phyloP scores from a whole-genome alignment of 2,329 filamentous ascomycete genomes.

The Plectosphaerella plurivora region DNA sequence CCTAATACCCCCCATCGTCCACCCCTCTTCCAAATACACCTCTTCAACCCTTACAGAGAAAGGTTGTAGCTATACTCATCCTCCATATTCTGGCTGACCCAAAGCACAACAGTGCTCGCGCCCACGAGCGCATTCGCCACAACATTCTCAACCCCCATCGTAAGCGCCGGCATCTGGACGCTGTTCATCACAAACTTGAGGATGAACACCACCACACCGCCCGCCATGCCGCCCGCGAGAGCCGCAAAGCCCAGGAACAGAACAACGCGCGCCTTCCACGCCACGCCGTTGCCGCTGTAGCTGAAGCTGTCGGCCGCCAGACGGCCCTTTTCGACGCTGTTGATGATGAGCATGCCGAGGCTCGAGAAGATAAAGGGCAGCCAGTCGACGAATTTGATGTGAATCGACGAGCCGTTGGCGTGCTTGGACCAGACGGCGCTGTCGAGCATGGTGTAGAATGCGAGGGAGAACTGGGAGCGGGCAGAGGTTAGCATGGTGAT shows the following conservation, averaged over 20 bases:
- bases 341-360: slow-evolving; percentile 68
- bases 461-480: slow-evolving; percentile 55
- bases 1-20: background rate
- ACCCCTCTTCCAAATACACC: background rate
- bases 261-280: slow-evolving; percentile 65
- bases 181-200: slow-evolving; percentile 58
- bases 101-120: slow-evolving; percentile 59
- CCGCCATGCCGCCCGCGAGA: slow-evolving; percentile 64
- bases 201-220: slow-evolving; percentile 64
- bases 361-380: slow-evolving; percentile 63
- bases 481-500: background rate
- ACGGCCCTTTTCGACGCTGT: slow-evolving; percentile 63
- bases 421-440: slow-evolving; percentile 64
- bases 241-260: slow-evolving; percentile 63
- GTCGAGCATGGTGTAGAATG: slow-evolving; percentile 66
- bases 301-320: slow-evolving; percentile 59
- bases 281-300: slow-evolving; percentile 59
- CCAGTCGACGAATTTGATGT: slow-evolving; percentile 67
- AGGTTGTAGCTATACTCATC: slow-evolving; percentile 68
- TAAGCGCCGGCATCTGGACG: slow-evolving; percentile 55
- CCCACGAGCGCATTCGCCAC: slow-evolving; percentile 61
- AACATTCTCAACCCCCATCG: slow-evolving; percentile 66
- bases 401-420: slow-evolving; percentile 54
- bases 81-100: slow-evolving; percentile 70
- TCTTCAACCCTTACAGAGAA: slow-evolving; percentile 39